Base-by-base conservation (phyloP, 2,329 filamentous ascomycete species). In the Colletotrichum cereale region DNA sequence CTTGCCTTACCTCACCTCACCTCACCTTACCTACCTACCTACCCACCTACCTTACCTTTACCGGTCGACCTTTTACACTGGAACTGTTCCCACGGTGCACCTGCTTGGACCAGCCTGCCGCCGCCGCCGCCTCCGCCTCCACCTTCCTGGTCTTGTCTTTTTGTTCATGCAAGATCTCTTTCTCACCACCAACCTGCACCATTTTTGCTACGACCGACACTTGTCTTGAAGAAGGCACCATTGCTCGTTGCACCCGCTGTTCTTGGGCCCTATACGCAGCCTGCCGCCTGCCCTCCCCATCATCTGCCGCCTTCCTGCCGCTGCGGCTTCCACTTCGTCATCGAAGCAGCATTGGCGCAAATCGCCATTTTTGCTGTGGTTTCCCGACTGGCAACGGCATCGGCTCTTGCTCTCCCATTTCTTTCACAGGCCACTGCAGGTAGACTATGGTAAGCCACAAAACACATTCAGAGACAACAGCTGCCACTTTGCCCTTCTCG, bases 121-220 rank as follows among this genome's bases (percentile, higher is more conserved):
- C 62, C 66, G 40, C 21, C 42, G 21, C 21, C n/a, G n/a, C n/a
- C n/a, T n/a, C n/a, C 44, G 44, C 68, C 70, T 72, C 70, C 70
- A 66, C 70, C 65, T 70, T 66, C 66, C 70, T 56, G 67, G 66
- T 56, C 67, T 50, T 70, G 66, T 57, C 70, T 65, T 64, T 56
- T 58, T 55, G 62, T 71, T 70, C 62, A 72, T 72, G 70, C 70
- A 72, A 71, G 60, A 56, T 71, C 70, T 71, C 67, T 71, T 66
- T 57, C 34, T 71, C 38, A 50, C 62, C 70, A 66, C 34, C 53
- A 40, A 66, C 53, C 53, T 57, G 53, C 53, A 57, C 38, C 55
- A 58, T 42, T 47, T 36, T 47, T 53, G 40, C 55, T 58, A 34
- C 53, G n/a, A 62, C 38, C n/a, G 36, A 57, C 34, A 11, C 40